phyloP scores from a whole-genome alignment of 805 yeast species.

The Sporopachydermia lactativora region DNA sequence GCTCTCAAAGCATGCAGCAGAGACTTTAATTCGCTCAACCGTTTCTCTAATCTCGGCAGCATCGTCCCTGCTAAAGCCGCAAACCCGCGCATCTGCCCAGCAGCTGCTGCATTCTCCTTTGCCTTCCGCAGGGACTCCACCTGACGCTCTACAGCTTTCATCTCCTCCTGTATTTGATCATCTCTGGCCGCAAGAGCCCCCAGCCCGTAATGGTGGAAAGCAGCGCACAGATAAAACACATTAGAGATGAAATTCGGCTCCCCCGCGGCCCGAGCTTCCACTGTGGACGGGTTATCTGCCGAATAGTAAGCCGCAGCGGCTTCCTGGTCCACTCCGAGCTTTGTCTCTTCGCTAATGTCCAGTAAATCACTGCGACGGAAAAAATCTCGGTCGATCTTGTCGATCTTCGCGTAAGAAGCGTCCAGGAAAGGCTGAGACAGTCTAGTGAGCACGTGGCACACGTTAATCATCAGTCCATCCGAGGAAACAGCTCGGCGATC shows the following conservation, averaged over 20 bases:
- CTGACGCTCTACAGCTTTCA: constrained; percentile 35
- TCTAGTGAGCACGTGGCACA: constrained; percentile 49
- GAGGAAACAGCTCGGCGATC: constrained; percentile 51
- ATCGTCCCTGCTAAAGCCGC: constrained; percentile 11
- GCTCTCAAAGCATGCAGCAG: constrained; percentile 46
- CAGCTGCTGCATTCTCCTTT: constrained; percentile 11
- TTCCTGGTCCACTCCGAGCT: constrained; percentile 59
- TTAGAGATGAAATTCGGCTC: constrained; percentile 75
- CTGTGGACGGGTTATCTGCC: constrained; percentile 16
- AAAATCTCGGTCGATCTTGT: constrained; percentile 63
- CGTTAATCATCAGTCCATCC: constrained; percentile 73
- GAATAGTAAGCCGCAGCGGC: constrained; percentile 49
- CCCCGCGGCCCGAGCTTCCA: constrained; percentile 2
- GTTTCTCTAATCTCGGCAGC: constrained; percentile 32
- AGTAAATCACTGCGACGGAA: constrained; percentile 37
- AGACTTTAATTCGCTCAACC: constrained; percentile 25
- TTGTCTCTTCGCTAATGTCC: constrained; percentile 68
- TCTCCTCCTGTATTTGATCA: constrained; percentile 35
- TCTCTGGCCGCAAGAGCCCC: constrained; percentile 59
- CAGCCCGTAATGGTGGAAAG: constrained; percentile 77
- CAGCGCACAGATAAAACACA: constrained; percentile 65
- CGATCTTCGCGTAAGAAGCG: constrained; percentile 47
- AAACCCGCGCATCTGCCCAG: constrained; percentile 9
- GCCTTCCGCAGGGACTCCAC: constrained; percentile 31
- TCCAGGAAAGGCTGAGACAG: constrained; percentile 80